A percentile compares a stretch with the other conserved stretches of the same genome.
Evolutionary conservation across 2,329 filamentous ascomycete species (phyloP).

Genomic region (Penicillium psychrosexuale): DNA sequence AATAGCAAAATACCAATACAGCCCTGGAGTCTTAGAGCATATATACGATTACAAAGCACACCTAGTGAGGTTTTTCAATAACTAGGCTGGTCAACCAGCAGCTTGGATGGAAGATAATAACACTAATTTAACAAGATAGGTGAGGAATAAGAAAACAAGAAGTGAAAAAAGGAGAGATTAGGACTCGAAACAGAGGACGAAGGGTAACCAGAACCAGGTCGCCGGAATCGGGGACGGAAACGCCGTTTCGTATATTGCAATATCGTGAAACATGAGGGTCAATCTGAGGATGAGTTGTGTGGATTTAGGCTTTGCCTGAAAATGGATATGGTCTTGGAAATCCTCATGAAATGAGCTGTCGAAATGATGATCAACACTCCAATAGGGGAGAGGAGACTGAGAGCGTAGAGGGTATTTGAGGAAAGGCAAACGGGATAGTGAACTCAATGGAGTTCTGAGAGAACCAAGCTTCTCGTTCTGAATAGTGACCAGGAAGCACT

Average conservation of each 20-base stretch:
- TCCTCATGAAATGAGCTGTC: neutral
- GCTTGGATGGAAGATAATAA: neutral
- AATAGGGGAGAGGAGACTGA: neutral
- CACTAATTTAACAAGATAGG: constrained; percentile 5
- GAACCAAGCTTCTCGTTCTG: neutral
- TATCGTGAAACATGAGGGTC: constrained; percentile 27
- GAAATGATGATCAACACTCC: neutral
- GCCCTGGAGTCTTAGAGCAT: neutral
- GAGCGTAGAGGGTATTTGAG: neutral
- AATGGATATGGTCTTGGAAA: neutral
- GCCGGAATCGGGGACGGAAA: constrained; percentile 14
- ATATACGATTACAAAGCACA: neutral
- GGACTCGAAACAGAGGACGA: constrained; percentile 3
- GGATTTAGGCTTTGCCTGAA: constrained; percentile 8
- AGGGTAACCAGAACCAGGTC: constrained; percentile 10
- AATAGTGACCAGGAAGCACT: constrained; percentile 9
- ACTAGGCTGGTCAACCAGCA: neutral
- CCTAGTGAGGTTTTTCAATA: neutral
- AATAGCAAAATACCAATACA: neutral
- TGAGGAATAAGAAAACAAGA: constrained; percentile 12
- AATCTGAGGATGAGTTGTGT: constrained; percentile 14
- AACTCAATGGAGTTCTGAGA: neutral
- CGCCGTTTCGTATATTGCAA: constrained; percentile 23
- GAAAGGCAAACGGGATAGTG: neutral
- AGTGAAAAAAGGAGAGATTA: constrained; percentile 2